Base-by-base conservation (phyloP, 192 early-diverging fungal species). In the Linderina pennispora region DNA sequence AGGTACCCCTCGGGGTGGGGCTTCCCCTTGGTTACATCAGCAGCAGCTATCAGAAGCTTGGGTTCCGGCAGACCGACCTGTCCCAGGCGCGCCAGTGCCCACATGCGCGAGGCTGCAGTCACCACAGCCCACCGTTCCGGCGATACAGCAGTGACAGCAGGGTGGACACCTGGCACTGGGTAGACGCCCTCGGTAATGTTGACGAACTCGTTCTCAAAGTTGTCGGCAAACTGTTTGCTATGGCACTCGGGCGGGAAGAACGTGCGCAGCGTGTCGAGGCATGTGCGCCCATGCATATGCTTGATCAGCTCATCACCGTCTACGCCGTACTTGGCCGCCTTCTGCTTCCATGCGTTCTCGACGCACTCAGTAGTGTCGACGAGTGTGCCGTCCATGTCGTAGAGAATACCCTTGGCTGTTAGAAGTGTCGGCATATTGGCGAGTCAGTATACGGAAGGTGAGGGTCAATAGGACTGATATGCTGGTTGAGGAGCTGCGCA, bases 331-430 rank as follows among this genome's bases (percentile, higher is more conserved):
- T 56, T 21, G 17, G 13, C 23, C 0, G 53, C 58, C 39, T 56
- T 28, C 2, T 10, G 2, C 8, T 53, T 48, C 65, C 65, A 68
- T 19, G 35, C 35, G n/a, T 48, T 42, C 28, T 68, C 65, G 10
- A 68, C 65, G 14, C 58, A 68, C 14, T 20, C 53, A 0, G 44
- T 40, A 6, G 65, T 68, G 38, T 68, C 48, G 19, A 70, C 55
- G 16, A 70, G 50, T 23, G 60, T 70, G 28, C 60, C 66, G 33
- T 70, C 66, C 56, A 70, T 58, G 40, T 70, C 66, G 31, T 63
- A 70, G 18, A 70, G 37, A 38, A 70, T 50, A 4, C 39, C 66
- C 25, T 49, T 44, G n/a, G 66, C 46, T n/a, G n/a, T n/a, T n/a
- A n/a, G n/a, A n/a, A n/a, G n/a, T n/a, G n/a, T n/a, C n/a, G n/a